Evolutionary conservation across 2,329 filamentous ascomycete species (phyloP).

Genomic region (Moelleriella libera): DNA sequence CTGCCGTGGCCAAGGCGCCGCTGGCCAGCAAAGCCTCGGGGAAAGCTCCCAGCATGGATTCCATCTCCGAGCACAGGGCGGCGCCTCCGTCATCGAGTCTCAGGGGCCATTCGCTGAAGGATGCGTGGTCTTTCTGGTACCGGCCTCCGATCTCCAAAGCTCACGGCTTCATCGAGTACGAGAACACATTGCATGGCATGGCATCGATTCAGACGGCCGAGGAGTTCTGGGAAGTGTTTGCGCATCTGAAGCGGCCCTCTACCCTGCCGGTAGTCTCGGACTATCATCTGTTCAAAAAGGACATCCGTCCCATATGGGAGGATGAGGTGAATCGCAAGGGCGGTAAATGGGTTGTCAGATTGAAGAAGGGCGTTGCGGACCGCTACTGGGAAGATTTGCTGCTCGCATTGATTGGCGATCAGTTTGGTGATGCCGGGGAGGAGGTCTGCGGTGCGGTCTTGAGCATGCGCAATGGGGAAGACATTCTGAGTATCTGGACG

Average conservation of each 20-base stretch:
- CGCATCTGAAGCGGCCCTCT: slow-evolving; percentile 81
- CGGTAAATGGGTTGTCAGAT: slow-evolving; percentile 90
- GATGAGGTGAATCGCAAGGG: slow-evolving; percentile 93
- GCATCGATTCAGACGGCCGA: slow-evolving; percentile 71
- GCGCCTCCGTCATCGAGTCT: slow-evolving; percentile 20
- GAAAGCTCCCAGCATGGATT: slow-evolving; percentile 23
- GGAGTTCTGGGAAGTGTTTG: slow-evolving; percentile 83
- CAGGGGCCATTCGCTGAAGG: slow-evolving; percentile 49
- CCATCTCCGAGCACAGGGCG: slow-evolving; percentile 27
- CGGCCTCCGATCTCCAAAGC: slow-evolving; percentile 93
- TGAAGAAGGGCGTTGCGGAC: slow-evolving; percentile 96
- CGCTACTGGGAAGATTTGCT: slow-evolving; percentile 94
- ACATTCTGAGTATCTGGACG: slow-evolving; percentile 96
- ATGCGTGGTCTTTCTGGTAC: slow-evolving; percentile 95
- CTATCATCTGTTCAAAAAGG: slow-evolving; percentile 96
- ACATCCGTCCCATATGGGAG: slow-evolving; percentile 95
- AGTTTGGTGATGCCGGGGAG: slow-evolving; percentile 83
- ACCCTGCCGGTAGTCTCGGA: slow-evolving; percentile 82
- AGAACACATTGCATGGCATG: slow-evolving; percentile 85
- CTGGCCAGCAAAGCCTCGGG: slow-evolving; percentile 14
- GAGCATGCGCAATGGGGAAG: slow-evolving; percentile 87
- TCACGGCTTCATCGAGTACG: slow-evolving; percentile 76
- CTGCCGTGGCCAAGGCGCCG: slow-evolving; percentile 17
- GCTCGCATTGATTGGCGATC: slow-evolving; percentile 81
- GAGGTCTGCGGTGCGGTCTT: slow-evolving; percentile 92